phyloP scores from a whole-genome alignment of 805 yeast species.

The Tetrapisispora phaffii region DNA sequence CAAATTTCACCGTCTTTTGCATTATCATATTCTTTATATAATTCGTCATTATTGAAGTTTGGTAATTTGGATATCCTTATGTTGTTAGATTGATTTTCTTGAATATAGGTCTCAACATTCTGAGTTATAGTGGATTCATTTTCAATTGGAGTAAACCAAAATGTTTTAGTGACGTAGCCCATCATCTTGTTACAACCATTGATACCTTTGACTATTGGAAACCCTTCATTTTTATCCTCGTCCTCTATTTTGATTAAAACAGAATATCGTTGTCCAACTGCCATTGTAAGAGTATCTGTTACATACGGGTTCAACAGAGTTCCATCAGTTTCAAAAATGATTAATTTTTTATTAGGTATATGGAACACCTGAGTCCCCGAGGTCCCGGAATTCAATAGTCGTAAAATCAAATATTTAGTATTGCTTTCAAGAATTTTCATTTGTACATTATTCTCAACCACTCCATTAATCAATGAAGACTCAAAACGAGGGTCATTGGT shows the following conservation, averaged over 20 bases:
- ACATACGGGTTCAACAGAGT: slow-evolving; percentile 40
- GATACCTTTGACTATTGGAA: slow-evolving; percentile 29
- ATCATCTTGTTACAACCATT: slow-evolving; percentile 43
- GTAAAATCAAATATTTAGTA: slow-evolving; percentile 36
- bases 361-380: slow-evolving; percentile 47
- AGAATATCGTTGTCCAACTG: slow-evolving; percentile 73
- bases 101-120: neutral
- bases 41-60: slow-evolving; percentile 14
- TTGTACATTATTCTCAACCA: slow-evolving; percentile 6
- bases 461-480: slow-evolving; percentile 21
- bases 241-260: slow-evolving; percentile 44
- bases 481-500: slow-evolving; percentile 23
- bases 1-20: slow-evolving; percentile 2
- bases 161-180: slow-evolving; percentile 35
- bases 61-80: slow-evolving; percentile 34
- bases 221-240: slow-evolving; percentile 25
- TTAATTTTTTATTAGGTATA: slow-evolving; percentile 43
- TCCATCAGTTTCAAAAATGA: slow-evolving; percentile 53
- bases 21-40: slow-evolving; percentile 17
- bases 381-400: slow-evolving; percentile 47
- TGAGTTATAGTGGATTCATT: too few species aligned
- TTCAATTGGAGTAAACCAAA: slow-evolving; percentile 10
- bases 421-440: slow-evolving; percentile 33
- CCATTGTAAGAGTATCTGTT: slow-evolving; percentile 40
- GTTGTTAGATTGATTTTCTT: neutral